Conservation (phyloP, 2,329 filamentous ascomycete genomes). For the Cordyceps farinosa region DNA sequence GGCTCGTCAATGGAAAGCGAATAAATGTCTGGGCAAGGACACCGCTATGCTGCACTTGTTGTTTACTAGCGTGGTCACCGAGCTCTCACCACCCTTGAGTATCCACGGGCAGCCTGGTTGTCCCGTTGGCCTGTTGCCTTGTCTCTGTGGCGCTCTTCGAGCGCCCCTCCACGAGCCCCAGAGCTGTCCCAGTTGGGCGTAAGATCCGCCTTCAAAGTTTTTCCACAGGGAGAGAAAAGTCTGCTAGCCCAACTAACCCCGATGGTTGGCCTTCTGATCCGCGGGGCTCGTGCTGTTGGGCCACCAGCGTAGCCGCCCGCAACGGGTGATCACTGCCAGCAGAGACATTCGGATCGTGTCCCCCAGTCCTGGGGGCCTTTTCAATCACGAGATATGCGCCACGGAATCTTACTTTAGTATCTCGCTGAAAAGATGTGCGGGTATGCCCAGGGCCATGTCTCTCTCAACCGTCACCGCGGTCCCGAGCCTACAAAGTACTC, state of each 20-base stretch:
- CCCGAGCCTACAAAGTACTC: neutral
- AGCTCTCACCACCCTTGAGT: neutral
- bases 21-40: neutral
- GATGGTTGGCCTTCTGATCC: neutral
- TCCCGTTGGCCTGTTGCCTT: neutral
- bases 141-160: neutral
- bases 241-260: neutral
- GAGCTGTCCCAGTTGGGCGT: neutral
- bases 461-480: neutral
- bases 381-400: neutral
- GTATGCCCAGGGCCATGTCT: neutral
- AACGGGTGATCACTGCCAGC: neutral
- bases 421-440: neutral
- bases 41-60: neutral
- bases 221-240: neutral
- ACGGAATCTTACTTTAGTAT: neutral
- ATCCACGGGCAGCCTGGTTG: conserved; percentile 6
- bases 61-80: neutral
- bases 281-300: neutral
- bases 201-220: conserved; percentile 7
- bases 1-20: conserved; percentile 11
- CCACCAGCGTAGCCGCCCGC: conserved; percentile 1
- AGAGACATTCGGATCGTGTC: conserved; percentile 5
- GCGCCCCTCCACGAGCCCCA: neutral
- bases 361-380: neutral